phyloP scores from a whole-genome alignment of 2,329 filamentous ascomycete genomes.

The Fusarium falciforme region DNA sequence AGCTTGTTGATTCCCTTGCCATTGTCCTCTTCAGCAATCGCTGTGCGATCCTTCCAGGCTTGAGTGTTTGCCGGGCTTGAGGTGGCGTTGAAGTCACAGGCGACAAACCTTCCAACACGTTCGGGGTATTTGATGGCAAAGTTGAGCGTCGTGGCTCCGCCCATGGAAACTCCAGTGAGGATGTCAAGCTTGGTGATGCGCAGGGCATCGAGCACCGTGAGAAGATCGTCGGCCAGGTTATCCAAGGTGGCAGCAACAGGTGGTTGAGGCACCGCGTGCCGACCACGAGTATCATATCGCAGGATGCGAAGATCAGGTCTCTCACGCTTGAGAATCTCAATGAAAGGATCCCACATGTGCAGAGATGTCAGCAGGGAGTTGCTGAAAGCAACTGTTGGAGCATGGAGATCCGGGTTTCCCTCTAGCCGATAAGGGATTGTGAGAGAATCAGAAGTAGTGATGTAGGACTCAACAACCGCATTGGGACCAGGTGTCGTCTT shows the following conservation, averaged over 20 bases:
- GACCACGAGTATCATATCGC: slow-evolving; percentile 81
- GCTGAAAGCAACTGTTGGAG: slow-evolving; percentile 79
- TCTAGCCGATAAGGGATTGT: slow-evolving; percentile 79
- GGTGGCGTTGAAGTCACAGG: slow-evolving; percentile 82
- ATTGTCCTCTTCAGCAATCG: slow-evolving; percentile 68
- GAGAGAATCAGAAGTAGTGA: slow-evolving; percentile 76
- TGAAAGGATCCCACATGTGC: slow-evolving; percentile 83
- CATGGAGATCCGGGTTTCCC: slow-evolving; percentile 72
- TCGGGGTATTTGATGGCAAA: slow-evolving; percentile 75
- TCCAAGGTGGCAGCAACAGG: slow-evolving; percentile 69
- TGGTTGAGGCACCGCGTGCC: slow-evolving; percentile 62
- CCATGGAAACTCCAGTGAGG: slow-evolving; percentile 82
- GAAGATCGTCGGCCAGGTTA: slow-evolving; percentile 75
- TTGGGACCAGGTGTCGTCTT: slow-evolving; percentile 62
- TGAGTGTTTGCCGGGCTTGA: slow-evolving; percentile 79
- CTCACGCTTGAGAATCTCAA: slow-evolving; percentile 68
- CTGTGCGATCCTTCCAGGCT: slow-evolving; percentile 83
- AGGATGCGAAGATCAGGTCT: slow-evolving; percentile 78
- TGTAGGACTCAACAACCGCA: slow-evolving; percentile 73
- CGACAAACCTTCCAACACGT: slow-evolving; percentile 70
- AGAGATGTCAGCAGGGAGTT: slow-evolving; percentile 85
- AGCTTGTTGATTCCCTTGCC: slow-evolving; percentile 72
- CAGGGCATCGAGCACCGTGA: slow-evolving; percentile 73
- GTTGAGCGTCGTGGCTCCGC: slow-evolving; percentile 81
- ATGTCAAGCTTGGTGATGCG: slow-evolving; percentile 74